Conservation (phyloP, 148 eudicot species). For the Diospyros kaki region DNA sequence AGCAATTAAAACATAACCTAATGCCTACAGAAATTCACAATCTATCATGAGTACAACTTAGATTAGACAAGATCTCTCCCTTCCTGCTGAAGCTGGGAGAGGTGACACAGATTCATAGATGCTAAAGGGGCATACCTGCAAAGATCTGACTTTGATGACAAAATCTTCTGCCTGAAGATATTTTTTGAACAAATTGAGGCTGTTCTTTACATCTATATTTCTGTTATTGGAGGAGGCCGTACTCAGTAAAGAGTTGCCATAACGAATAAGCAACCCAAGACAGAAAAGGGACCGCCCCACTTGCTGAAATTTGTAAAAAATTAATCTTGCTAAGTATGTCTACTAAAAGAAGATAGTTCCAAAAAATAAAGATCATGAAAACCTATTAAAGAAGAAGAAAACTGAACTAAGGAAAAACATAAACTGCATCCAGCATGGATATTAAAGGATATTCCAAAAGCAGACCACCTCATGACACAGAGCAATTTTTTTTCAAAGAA, state of each 20-base stretch:
- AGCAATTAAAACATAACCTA: constrained; percentile 88
- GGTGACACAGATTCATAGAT: background rate
- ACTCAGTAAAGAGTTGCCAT: constrained; percentile 58
- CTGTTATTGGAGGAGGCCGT: constrained; percentile 33
- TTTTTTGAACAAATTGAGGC: constrained; percentile 72
- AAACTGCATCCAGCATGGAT: background rate
- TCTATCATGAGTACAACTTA: constrained; percentile 13
- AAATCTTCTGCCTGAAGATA: constrained; percentile 86
- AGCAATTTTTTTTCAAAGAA: background rate
- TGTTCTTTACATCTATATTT: constrained; percentile 46
- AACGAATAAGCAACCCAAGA: constrained; percentile 91
- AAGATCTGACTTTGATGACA: constrained; percentile 72
- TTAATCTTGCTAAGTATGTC: background rate
- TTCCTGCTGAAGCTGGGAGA: background rate
- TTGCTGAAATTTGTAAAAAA: constrained; percentile 52
- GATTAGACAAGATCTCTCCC: background rate
- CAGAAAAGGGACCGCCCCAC: constrained; percentile 91
- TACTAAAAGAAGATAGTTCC: background rate
- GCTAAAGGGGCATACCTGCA: constrained; percentile 56
- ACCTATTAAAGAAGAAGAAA: background rate
- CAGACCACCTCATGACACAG: background rate
- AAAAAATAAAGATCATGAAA: background rate
- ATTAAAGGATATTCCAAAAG: no score
- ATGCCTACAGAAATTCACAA: constrained; percentile 52
- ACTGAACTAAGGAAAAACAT: background rate